Evolutionary conservation across 495 filamentous ascomycete genomes (phyloP).

Genomic region (Penicillium cataractarum): DNA sequence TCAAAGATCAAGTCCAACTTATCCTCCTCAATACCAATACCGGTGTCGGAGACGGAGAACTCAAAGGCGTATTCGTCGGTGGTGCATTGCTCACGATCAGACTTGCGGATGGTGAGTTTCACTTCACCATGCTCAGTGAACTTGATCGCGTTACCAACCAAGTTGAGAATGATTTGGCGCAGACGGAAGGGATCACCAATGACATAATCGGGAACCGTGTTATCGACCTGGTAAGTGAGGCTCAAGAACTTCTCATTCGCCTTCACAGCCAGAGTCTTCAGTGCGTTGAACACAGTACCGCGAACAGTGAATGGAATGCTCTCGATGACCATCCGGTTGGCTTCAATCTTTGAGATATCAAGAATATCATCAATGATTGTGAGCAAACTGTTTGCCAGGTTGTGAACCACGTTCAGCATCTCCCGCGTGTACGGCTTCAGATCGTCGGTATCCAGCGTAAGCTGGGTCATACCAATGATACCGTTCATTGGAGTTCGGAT

Average conservation of each 20-base stretch:
- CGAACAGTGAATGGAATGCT: slow-evolving; percentile 95
- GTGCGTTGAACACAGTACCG: slow-evolving; percentile 94
- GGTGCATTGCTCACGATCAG: slow-evolving; percentile 64
- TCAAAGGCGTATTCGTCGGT: slow-evolving; percentile 89
- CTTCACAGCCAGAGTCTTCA: slow-evolving; percentile 94
- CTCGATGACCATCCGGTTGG: slow-evolving; percentile 99
- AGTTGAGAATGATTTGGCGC: slow-evolving; percentile 81
- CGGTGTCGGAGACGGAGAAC: slow-evolving; percentile 95
- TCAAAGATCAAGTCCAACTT: slow-evolving; percentile 99
- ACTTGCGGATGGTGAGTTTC: slow-evolving; percentile 85
- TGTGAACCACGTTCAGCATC: slow-evolving; percentile 99
- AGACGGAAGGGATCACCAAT: slow-evolving; percentile 96
- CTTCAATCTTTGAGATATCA: slow-evolving; percentile 99
- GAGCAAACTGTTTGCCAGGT: slow-evolving; percentile 92
- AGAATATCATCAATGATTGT: slow-evolving; percentile 99
- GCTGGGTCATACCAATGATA: slow-evolving; percentile 94
- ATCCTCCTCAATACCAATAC: slow-evolving; percentile 94
- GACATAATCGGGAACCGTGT: slow-evolving; percentile 93
- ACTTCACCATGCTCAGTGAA: slow-evolving; percentile 98
- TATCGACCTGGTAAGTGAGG: slow-evolving; percentile 91
- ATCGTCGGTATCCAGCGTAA: slow-evolving; percentile 91
- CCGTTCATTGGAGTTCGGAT: slow-evolving; percentile 93
- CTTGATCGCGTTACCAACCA: slow-evolving; percentile 71
- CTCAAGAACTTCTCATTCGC: slow-evolving; percentile 97
- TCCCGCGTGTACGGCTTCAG: slow-evolving; percentile 93